Evolutionary conservation across 164 flowering plant species (phyloP), one percentile per base, ranked within the genome.

Genomic region (Vitis rotundifolia): DNA sequence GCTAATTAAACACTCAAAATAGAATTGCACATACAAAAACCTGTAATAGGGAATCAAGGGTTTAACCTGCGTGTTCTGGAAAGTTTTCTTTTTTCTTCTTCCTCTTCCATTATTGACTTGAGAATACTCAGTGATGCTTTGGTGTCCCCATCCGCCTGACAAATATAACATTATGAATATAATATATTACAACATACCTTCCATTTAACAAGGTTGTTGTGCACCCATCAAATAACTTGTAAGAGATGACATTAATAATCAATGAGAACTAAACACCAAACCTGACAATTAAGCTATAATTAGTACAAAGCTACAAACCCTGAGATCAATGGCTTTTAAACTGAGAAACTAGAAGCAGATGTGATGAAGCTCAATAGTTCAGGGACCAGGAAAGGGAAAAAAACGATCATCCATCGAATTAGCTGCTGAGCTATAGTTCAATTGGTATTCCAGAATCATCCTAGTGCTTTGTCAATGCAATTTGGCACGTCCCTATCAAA

Each of bases 31-130:
- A 29, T 29, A 29, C 37, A 29, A 29, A 29, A 29, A n/a, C n/a
- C n/a, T 4, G 4, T 29, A 29, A 4, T 2, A 29, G 3, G 4
- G 37, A 29, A 29, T 29, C 37, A 29, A 29, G 4, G 37, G 37
- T 73, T 29, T 29, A 2, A 29, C n/a, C 56, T 51, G 2, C 68
- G 28, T 86, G 91, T 98, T 92, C 91, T 68, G 62, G 89, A 70
- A 66, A 84, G 64, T 69, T 28, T 75, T 77, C 75, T 76, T 85
- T 72, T 81, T 86, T 78, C 86, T 90, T 77, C 82, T 78, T 96
- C 99, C 78, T 93, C 95, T 76, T 88, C 83, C 82, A 89, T 87
- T 9, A 91, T 81, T 11, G 83, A 86, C 68, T 69, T 79, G 50
- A 96, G 97, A 75, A 84, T 76, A 67, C 78, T 76, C 61, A 85